Percentiles rank a stretch among this genome's conserved stretches.
Evolutionary conservation across 257 asterid species (phyloP).

Genomic region (Cinchona pubescens): DNA sequence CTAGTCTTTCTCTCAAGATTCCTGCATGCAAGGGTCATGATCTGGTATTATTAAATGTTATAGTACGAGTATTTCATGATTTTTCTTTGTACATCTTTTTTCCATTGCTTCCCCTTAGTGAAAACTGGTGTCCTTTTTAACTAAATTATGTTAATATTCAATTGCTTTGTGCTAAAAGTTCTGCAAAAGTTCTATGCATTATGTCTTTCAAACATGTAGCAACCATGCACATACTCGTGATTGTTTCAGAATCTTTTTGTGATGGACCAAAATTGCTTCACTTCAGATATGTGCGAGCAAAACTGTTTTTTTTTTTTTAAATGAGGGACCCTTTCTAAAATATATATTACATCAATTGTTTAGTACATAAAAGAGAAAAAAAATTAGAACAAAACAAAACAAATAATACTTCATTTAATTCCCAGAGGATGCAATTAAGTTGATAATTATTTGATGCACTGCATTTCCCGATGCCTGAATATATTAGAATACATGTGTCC

Average conservation of each 20-base stretch:
- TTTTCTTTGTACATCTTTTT: constrained; percentile 1
- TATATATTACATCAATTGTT: too few relatives aligned
- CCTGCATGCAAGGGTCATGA: constrained; percentile 99
- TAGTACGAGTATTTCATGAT: not conserved
- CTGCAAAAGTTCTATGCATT: not conserved
- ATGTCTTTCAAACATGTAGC: not conserved
- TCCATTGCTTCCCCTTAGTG: not conserved
- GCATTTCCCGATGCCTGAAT: not conserved
- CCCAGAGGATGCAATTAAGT: not conserved
- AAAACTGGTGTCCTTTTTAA: not conserved
- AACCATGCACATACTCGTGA: not conserved
- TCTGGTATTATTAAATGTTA: constrained; percentile 47
- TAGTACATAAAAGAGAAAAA: too few relatives aligned
- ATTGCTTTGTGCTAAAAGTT: constrained; percentile 7
- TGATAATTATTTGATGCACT: not conserved
- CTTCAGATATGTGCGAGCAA: too few relatives aligned
- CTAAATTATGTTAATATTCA: not conserved
- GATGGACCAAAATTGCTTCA: too few relatives aligned
- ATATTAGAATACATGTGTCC: not conserved
- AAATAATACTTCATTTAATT: too few relatives aligned
- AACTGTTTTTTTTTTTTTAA: too few relatives aligned
- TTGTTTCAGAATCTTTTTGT: not conserved
- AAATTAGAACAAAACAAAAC: too few relatives aligned
- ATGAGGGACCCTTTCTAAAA: too few relatives aligned
- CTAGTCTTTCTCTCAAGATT: constrained; percentile 79